These are phyloP conservation scores for Raffaelea ambrosiae DNA, from an alignment of 2,329 filamentous ascomycete species.

Conservation along the genomic window DNA sequence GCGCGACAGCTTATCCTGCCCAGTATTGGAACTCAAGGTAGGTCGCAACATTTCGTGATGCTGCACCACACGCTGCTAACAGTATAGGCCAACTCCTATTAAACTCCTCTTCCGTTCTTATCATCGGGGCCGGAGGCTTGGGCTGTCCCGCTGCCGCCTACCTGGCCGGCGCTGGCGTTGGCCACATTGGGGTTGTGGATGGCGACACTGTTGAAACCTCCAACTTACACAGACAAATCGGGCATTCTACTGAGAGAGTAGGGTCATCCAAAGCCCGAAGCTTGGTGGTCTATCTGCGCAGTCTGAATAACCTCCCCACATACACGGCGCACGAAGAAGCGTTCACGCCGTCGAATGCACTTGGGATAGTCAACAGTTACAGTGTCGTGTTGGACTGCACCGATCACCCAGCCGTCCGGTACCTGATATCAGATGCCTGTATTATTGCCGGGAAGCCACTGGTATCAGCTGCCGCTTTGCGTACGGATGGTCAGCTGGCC, in stretches of 20 bases:
- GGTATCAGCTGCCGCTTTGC: conserved; percentile 81
- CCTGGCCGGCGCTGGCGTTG: conserved; percentile 80
- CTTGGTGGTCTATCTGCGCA: conserved; percentile 49
- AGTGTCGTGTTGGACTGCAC: conserved; percentile 91
- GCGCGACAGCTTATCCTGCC: conserved; percentile 86
- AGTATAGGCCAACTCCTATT: conserved; percentile 64
- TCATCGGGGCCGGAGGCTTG: conserved; percentile 82
- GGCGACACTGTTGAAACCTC: conserved; percentile 81
- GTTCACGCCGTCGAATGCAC: conserved; percentile 60
- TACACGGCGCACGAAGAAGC: conserved; percentile 57
- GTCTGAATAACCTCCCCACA: conserved; percentile 62
- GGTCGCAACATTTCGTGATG: background rate
- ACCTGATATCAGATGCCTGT: conserved; percentile 85
- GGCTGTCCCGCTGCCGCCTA: conserved; percentile 93
- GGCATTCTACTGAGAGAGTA: conserved; percentile 63
- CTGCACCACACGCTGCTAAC: background rate
- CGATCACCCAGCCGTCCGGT: conserved; percentile 84
- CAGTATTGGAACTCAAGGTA: conserved; percentile 67
- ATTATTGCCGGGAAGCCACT: conserved; percentile 72
- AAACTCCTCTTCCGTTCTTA: conserved; percentile 60
- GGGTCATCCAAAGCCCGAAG: conserved; percentile 77
- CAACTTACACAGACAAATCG: conserved; percentile 87
- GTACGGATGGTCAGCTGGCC: conserved; percentile 83
- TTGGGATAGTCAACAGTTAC: conserved; percentile 58
- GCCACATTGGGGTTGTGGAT: conserved; percentile 75